Evolutionary conservation across 202 grass and related monocot species (phyloP).

Genomic region (Setaria viridis): DNA sequence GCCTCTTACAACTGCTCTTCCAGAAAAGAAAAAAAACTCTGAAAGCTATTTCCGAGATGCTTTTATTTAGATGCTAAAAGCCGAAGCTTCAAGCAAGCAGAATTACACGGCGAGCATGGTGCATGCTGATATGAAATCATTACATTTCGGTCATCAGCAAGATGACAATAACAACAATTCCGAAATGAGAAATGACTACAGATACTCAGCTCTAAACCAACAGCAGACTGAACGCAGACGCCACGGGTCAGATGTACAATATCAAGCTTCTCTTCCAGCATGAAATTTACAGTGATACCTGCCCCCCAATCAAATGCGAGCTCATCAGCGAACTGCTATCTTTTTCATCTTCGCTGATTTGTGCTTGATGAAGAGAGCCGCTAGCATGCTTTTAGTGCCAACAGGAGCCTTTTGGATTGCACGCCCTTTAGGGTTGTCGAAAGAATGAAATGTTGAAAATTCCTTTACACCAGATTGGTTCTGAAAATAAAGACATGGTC

Average conservation of each 20-base stretch:
- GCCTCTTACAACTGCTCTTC: not conserved
- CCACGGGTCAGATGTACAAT: slow-evolving; percentile 26
- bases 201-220: slow-evolving; percentile 25
- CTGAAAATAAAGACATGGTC: slow-evolving; percentile 53
- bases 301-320: not conserved
- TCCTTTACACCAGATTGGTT: slow-evolving; percentile 49
- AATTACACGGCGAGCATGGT: slow-evolving; percentile 12
- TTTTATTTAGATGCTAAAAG: slow-evolving; percentile 33
- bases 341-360: slow-evolving; percentile 74
- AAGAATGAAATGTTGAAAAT: slow-evolving; percentile 63
- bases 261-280: not conserved
- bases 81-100: slow-evolving; percentile 23
- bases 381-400: slow-evolving; percentile 73
- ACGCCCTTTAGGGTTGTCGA: slow-evolving; percentile 60
- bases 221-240: not conserved
- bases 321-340: slow-evolving; percentile 51
- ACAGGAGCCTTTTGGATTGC: slow-evolving; percentile 70
- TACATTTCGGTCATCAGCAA: slow-evolving; percentile 45
- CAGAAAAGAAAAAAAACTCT: not conserved
- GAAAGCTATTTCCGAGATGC: not conserved
- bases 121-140: slow-evolving; percentile 17
- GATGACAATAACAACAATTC: slow-evolving; percentile 30
- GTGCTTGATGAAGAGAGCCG: slow-evolving; percentile 78
- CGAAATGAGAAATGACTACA: slow-evolving; percentile 14
- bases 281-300: slow-evolving; percentile 38